Conservation (phyloP, 2,329 filamentous ascomycete species). For the Cercospora nicotianae region DNA sequence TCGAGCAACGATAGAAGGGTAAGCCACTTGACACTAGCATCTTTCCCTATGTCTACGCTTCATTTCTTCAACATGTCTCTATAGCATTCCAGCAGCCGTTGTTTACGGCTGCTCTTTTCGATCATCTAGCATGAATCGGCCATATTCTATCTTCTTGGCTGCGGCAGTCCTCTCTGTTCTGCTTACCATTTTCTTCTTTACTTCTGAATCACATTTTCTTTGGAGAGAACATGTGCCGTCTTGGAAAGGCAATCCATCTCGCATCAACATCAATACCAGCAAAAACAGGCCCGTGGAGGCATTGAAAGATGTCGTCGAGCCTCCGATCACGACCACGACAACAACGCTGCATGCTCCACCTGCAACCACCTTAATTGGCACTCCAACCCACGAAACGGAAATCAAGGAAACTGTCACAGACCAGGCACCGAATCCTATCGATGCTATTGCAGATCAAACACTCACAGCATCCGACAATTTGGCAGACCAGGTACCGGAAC, state of each 20-base stretch:
- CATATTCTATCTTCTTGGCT: slow-evolving; percentile 7
- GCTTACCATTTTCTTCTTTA: slow-evolving; percentile 5
- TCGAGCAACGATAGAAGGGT: not conserved
- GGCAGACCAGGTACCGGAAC: not conserved
- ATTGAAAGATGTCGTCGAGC: not conserved
- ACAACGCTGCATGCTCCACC: not conserved
- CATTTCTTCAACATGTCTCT: not conserved
- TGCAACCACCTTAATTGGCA: not conserved
- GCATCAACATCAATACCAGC: not conserved
- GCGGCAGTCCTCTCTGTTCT: slow-evolving; percentile 11
- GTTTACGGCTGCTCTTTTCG: not conserved
- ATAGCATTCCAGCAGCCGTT: not conserved
- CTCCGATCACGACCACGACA: not conserved
- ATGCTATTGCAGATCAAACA: not conserved
- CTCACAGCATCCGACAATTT: no score
- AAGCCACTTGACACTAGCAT: not conserved
- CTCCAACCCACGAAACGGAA: not conserved
- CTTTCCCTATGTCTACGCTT: not conserved
- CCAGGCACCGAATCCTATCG: not conserved
- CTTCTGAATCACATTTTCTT: slow-evolving; percentile 1
- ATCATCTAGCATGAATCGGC: slow-evolving; percentile 10
- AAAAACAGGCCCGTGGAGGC: not conserved
- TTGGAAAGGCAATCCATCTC: not conserved
- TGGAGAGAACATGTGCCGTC: not conserved
- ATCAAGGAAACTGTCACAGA: not conserved